Evolutionary conservation across 345 rosid species (phyloP), one percentile per base, ranked within the genome.

Genomic region (Eucalyptus sideroxylon): DNA sequence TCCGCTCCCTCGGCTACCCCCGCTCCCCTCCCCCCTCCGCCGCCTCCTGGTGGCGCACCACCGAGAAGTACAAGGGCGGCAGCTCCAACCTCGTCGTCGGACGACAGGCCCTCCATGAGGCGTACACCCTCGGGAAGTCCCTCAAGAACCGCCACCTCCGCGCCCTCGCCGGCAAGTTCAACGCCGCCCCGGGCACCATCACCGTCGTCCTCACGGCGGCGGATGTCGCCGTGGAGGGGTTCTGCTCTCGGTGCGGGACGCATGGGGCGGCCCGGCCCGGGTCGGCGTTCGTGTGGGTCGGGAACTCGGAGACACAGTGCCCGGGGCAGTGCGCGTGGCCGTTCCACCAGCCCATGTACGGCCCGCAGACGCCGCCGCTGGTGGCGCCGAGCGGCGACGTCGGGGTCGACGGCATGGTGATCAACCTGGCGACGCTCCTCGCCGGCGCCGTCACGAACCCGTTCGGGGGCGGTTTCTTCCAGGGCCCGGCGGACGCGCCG

Each of bases 151-250:
- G 45, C 24, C 94, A 96, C 91, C 89, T 96, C 34, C 93, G 87
- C 16, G 96, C 96, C 42, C 90, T 96, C 11, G 96, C 98, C 56
- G 82, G 80, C 16, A 96, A 95, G 82, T 60, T 83, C 89, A 94
- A 89, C 67, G 42, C 92, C 19, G 55, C 77, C 2, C 77, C 77
- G 11, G 72, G 89, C 49, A 90, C 95, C 5, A 94, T 97, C 87
- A 95, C 93, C 89, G 93, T 97, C 30, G 95, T 97, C 13, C 90
- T 97, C 24, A 96, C 99, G 83, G 96, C 98, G 24, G 92, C 93
- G 87, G 98, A 97, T 65, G 98, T 97, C 3, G 87, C 88, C 81
- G 99, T 97, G 2, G 98, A 97, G 7, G 95, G 99, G 15, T 93
- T 96, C 86, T 96, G 99, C 90, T 93, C 93, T 93, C 94, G 95